Percentiles rank a stretch among this genome's conserved stretches.
These are phyloP conservation scores for Saccharomyces hybrid DNA, from an alignment of 1,139 yeast genomes.

Conservation along the genomic window DNA sequence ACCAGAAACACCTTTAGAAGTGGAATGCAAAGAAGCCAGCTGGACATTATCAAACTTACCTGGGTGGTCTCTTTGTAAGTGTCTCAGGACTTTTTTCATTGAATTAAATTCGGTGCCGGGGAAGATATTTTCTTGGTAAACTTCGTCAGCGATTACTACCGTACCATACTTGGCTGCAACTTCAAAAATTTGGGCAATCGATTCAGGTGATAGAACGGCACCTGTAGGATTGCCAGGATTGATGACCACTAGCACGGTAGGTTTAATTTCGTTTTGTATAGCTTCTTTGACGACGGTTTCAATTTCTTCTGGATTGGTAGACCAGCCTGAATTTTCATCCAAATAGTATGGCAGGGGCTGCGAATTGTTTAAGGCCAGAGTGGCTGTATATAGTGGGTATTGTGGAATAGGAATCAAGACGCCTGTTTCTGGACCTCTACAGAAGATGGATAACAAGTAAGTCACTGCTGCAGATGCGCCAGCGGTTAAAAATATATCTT, in stretches of 20 bases:
- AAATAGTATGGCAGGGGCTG: constrained; percentile 81
- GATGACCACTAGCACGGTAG: constrained; percentile 81
- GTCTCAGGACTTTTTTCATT: constrained; percentile 58
- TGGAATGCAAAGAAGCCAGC: constrained; percentile 87
- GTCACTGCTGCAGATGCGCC: constrained; percentile 93
- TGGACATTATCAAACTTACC: constrained; percentile 65
- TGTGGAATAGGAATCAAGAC: constrained; percentile 95
- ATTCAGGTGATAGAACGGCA: constrained; percentile 56
- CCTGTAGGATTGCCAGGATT: constrained; percentile 99
- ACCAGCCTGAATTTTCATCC: constrained; percentile 77
- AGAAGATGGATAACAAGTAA: constrained; percentile 61
- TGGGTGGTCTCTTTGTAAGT: constrained; percentile 48
- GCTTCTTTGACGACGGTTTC: constrained; percentile 49
- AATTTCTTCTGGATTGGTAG: constrained; percentile 65
- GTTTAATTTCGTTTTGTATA: constrained; percentile 46
- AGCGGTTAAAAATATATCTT: constrained; percentile 72
- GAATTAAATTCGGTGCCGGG: constrained; percentile 52
- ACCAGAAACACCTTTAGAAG: constrained; percentile 93
- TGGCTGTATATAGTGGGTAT: constrained; percentile 91
- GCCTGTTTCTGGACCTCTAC: constrained; percentile 63
- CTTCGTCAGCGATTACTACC: constrained; percentile 95
- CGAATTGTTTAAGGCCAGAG: constrained; percentile 74
- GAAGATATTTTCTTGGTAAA: constrained; percentile 87
- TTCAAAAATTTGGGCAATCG: constrained; percentile 61
- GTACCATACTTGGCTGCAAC: constrained; percentile 80